Percentiles rank a stretch among this genome's conserved stretches.
Evolutionary conservation across 2,329 filamentous ascomycete species (phyloP).

Genomic region (Aspergillus terreus): DNA sequence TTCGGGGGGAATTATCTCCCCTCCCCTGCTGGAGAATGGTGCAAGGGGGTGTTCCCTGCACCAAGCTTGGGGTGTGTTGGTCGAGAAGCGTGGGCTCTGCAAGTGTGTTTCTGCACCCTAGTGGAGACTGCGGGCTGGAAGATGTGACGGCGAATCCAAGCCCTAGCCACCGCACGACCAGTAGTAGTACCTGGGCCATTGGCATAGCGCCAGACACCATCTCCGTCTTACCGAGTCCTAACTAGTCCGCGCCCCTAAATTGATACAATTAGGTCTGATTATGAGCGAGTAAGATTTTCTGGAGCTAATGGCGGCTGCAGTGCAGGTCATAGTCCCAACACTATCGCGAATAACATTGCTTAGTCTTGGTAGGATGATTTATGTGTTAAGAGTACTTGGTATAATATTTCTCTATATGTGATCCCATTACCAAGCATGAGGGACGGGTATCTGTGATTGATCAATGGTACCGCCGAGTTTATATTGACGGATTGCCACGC

Average conservation of each 20-base stretch:
- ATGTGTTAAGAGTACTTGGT: too few relatives aligned
- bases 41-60: conserved; percentile 11
- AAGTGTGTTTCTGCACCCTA: conserved; percentile 25
- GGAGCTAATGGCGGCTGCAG: conserved; percentile 15
- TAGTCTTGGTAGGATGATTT: background rate
- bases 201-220: background rate
- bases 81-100: conserved; percentile 33
- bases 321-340: conserved; percentile 10
- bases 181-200: conserved; percentile 20
- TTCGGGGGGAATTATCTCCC: background rate
- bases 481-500: conserved; percentile 8
- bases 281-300: conserved; percentile 10
- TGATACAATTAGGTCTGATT: background rate
- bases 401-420: too few relatives aligned
- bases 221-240: background rate
- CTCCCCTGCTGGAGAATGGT: conserved; percentile 5
- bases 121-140: conserved; percentile 19
- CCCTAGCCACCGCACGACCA: conserved; percentile 22
- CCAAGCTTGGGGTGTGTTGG: conserved; percentile 22
- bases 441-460: background rate
- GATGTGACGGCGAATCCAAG: conserved; percentile 32
- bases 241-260: background rate
- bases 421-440: background rate
- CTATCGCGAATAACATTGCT: background rate
- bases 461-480: conserved; percentile 8